Conservation (phyloP, 1,284 basidiomycete genomes). For the Boletus albobrunnescens region DNA sequence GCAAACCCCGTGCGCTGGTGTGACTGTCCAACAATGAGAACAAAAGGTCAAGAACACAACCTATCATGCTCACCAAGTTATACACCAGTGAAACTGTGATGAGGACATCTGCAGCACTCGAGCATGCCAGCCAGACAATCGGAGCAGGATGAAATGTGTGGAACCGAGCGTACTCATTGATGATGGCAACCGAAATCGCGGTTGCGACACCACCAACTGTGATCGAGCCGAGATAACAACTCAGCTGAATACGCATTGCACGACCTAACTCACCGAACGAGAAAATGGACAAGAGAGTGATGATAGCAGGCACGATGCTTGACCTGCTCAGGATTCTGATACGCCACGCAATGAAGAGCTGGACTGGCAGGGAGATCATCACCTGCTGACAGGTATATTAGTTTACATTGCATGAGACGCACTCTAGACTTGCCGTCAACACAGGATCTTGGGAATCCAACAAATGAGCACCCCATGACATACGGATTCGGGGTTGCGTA, state of each 20-base stretch:
- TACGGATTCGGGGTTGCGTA: not conserved
- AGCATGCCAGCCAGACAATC: constrained; percentile 2
- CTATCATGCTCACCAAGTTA: not conserved
- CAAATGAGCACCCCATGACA: not conserved
- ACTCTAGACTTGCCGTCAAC: not conserved
- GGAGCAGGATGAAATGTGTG: not conserved
- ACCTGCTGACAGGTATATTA: not conserved
- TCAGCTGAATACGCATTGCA: not conserved
- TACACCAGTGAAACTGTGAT: not conserved
- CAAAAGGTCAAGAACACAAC: not conserved
- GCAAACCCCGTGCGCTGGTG: constrained; percentile 16
- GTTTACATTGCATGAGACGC: not conserved
- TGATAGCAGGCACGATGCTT: not conserved
- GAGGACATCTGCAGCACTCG: not conserved
- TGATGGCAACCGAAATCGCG: not conserved
- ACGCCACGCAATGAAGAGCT: not conserved
- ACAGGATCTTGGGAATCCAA: not conserved
- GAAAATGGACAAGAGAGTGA: not conserved
- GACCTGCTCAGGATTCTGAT: not conserved
- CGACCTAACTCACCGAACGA: not conserved
- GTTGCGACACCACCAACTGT: not conserved
- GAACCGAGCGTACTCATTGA: not conserved
- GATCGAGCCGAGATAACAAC: not conserved
- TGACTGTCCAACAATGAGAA: not conserved
- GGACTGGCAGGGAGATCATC: not conserved